Conservation (phyloP, 352 stramenopile species). For the Phytopythium boreale region DNA sequence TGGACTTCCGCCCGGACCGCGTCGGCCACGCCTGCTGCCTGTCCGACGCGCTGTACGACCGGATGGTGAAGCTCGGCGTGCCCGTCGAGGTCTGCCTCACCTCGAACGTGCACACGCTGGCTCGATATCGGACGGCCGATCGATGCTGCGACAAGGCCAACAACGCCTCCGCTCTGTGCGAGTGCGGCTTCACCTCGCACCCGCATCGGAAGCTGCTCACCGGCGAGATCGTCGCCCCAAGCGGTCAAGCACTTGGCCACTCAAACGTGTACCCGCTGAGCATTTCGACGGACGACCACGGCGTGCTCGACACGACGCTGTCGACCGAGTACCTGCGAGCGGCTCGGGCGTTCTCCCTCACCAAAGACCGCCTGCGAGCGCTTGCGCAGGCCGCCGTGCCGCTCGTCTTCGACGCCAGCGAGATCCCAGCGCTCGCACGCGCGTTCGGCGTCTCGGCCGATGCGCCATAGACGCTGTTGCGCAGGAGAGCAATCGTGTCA, state of each 20-base stretch:
- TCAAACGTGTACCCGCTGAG: constrained; percentile 65
- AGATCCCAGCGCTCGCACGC: constrained; percentile 21
- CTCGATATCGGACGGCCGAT: constrained; percentile 52
- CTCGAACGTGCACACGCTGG: constrained; percentile 93
- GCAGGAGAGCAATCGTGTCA: neutral
- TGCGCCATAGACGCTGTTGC: neutral
- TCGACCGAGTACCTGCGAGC: constrained; percentile 87
- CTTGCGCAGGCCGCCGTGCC: constrained; percentile 45
- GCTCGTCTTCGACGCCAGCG: constrained; percentile 57
- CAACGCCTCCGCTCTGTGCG: constrained; percentile 35
- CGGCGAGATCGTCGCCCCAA: constrained; percentile 23
- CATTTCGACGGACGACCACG: constrained; percentile 93
- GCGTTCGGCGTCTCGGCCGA: constrained; percentile 22
- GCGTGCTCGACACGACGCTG: constrained; percentile 89
- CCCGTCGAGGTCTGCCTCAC: constrained; percentile 93
- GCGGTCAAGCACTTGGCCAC: neutral
- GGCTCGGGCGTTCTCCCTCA: constrained; percentile 69
- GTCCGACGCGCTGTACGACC: constrained; percentile 60
- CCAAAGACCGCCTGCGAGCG: constrained; percentile 30
- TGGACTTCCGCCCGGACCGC: constrained; percentile 89
- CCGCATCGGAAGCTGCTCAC: constrained; percentile 66
- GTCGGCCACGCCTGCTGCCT: constrained; percentile 91
- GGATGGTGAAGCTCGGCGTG: constrained; percentile 68
- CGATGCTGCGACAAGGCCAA: constrained; percentile 37
- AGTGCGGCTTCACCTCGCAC: constrained; percentile 76